Base-by-base conservation (phyloP, 2,329 filamentous ascomycete species). In the Ophiostoma novo-ulmi region DNA sequence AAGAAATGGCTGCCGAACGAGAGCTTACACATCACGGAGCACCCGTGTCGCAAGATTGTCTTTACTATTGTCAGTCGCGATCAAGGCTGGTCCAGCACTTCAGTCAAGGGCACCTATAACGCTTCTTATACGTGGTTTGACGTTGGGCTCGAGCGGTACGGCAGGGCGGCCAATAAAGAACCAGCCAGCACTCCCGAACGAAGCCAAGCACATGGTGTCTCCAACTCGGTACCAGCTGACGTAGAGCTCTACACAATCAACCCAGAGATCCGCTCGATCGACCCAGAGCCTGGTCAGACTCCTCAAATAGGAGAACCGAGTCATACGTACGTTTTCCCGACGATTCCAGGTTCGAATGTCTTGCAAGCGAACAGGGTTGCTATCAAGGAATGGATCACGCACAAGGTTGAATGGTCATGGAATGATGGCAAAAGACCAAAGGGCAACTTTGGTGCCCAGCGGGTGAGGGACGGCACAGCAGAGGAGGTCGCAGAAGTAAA, bases 91-190 rank as follows among this genome's bases (percentile, higher is more conserved):
- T 81, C 82, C 41, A 80, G 81, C 17, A 72, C 77, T 63, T 17
- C 0, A 73, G 77, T 58, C 75, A 75, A 4, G 1, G 80, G 80
- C 1, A 81, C 81, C 1, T 89, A 83, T 70, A 73, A 76, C 0
- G 79, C 77, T 2, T 86, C 87, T 0, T 88, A 79, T 78, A 87
- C 87, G 0, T 90, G 88, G 88, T 89, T 89, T 71, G 87, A 89
- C 70, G 86, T 82, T 20, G 88, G 88, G 0, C 76, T 88, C 20
- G 88, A 90, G 77, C 81, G 81, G 3, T 84, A 87, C 67, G 83
- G 85, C 64, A 79, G 79, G 20, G 44, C 76, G 75, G 0, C 63
- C 36, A 36, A 11, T 38, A 4, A 6, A 22, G 55, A 61, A 35
- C 20, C 17, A 35, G 58, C 17, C 22, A 14, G 10, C 58, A 4